A percentile compares a stretch with the other conserved stretches of the same genome.
phyloP scores from a whole-genome alignment of 306 rosid genomes.

The Prosopis cineraria region DNA sequence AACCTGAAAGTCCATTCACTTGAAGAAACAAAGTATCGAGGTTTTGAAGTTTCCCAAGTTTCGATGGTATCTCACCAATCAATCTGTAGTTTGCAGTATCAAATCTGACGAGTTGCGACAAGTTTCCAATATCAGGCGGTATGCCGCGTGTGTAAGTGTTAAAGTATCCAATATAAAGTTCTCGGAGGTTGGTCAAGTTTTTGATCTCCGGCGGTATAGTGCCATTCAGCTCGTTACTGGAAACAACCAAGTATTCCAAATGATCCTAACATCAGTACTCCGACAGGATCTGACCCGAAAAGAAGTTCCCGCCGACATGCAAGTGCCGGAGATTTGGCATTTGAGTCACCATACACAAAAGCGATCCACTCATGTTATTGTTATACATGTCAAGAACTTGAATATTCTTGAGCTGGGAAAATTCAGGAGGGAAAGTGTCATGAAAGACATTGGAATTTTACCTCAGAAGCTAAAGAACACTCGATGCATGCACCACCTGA shows the following conservation, averaged over 20 bases:
- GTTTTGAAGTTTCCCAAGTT: too few species aligned
- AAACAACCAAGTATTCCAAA: constrained; percentile 73
- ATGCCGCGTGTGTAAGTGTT: too few species aligned
- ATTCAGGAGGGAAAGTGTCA: constrained; percentile 59
- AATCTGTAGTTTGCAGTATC: too few species aligned
- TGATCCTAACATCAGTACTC: constrained; percentile 61
- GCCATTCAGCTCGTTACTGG: constrained; percentile 81
- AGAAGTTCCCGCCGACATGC: constrained; percentile 88
- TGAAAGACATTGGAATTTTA: constrained; percentile 74
- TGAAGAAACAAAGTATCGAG: too few species aligned
- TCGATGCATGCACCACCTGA: too few species aligned
- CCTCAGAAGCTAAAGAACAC: too few species aligned
- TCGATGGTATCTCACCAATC: too few species aligned
- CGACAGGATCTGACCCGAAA: constrained; percentile 71
- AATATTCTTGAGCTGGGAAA: constrained; percentile 59
- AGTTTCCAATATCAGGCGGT: too few species aligned
- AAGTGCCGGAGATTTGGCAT: constrained; percentile 68
- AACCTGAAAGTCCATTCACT: constrained; percentile 67
- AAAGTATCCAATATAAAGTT: too few species aligned
- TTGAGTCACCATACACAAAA: constrained; percentile 57
- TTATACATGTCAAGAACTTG: constrained; percentile 75
- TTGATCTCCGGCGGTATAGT: constrained; percentile 77
- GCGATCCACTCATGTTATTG: constrained; percentile 73
- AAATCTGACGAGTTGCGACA: too few species aligned
- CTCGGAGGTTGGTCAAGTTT: constrained; percentile 61